These are phyloP conservation scores for Colletotrichum sp. DNA, from an alignment of 2,329 filamentous ascomycete genomes.

Conservation along the genomic window DNA sequence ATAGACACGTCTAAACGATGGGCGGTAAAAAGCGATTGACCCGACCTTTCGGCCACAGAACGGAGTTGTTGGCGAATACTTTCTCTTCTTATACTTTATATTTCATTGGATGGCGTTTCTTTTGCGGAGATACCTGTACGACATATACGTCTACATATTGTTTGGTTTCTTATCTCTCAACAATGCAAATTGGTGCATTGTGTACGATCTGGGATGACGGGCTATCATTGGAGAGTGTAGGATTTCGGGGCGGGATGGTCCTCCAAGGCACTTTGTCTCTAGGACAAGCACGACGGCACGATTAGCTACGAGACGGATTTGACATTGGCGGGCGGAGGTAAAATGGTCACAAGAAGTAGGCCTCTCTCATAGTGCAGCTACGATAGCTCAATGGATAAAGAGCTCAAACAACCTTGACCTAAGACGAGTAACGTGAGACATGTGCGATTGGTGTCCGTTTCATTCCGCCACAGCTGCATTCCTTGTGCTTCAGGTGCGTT, in stretches of 20 bases:
- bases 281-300: neutral
- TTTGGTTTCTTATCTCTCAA: conserved; percentile 13
- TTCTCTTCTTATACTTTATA: conserved; percentile 22
- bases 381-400: conserved; percentile 10
- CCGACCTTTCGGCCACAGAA: neutral
- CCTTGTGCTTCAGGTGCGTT: neutral
- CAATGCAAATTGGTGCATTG: neutral
- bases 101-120: conserved; percentile 20
- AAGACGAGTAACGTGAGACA: neutral
- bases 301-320: neutral
- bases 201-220: neutral
- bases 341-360: neutral
- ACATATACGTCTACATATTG: conserved; percentile 20
- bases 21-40: conserved; percentile 18
- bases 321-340: neutral
- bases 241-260: neutral
- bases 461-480: neutral
- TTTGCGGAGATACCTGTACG: conserved; percentile 22
- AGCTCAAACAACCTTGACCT: neutral
- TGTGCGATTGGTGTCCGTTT: neutral
- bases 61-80: conserved; percentile 18
- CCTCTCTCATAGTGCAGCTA: neutral
- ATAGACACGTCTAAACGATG: conserved; percentile 9
- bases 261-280: neutral
- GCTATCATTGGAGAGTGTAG: neutral